Percentiles rank a stretch among this genome's conserved stretches.
phyloP scores from a whole-genome alignment of 1,139 yeast species.

The Saccharomyces hybrid region DNA sequence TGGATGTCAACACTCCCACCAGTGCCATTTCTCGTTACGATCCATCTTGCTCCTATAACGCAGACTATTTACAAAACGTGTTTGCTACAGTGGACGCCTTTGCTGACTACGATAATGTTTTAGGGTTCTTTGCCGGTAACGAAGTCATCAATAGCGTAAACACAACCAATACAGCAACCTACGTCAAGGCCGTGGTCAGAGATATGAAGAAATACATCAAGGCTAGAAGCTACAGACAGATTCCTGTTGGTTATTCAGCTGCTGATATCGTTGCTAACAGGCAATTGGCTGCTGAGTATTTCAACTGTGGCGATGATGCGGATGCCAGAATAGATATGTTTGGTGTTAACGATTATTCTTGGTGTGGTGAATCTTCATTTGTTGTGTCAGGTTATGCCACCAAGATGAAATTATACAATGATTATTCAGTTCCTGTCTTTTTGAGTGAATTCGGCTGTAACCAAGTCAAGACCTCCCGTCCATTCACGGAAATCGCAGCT shows the following conservation, averaged over 20 bases:
- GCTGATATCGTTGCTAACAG: constrained; percentile 74
- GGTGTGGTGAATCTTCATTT: constrained; percentile 82
- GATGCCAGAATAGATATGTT: constrained; percentile 66
- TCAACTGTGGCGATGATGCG: constrained; percentile 69
- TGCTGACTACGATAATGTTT: constrained; percentile 63
- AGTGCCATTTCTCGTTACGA: constrained; percentile 55
- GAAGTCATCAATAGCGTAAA: constrained; percentile 74
- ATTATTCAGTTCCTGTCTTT: constrained; percentile 72
- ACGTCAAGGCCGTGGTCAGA: constrained; percentile 84
- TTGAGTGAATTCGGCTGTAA: constrained; percentile 94
- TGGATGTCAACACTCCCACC: constrained; percentile 67
- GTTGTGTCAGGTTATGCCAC: constrained; percentile 62
- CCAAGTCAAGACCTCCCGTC: constrained; percentile 41
- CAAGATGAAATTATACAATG: constrained; percentile 57
- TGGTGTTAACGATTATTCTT: constrained; percentile 89
- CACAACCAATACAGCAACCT: constrained; percentile 75
- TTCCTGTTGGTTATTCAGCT: constrained; percentile 87
- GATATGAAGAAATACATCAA: constrained; percentile 73
- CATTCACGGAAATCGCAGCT: constrained; percentile 58
- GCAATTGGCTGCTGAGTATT: constrained; percentile 67
- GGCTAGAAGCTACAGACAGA: constrained; percentile 54
- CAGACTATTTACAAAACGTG: constrained; percentile 45
- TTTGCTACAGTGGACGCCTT: constrained; percentile 64
- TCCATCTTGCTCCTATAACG: constrained; percentile 48
- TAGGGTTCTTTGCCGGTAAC: constrained; percentile 91